Evolutionary conservation across 2,329 filamentous ascomycete genomes (phyloP).

Genomic region (Ceratocystis colombiana): DNA sequence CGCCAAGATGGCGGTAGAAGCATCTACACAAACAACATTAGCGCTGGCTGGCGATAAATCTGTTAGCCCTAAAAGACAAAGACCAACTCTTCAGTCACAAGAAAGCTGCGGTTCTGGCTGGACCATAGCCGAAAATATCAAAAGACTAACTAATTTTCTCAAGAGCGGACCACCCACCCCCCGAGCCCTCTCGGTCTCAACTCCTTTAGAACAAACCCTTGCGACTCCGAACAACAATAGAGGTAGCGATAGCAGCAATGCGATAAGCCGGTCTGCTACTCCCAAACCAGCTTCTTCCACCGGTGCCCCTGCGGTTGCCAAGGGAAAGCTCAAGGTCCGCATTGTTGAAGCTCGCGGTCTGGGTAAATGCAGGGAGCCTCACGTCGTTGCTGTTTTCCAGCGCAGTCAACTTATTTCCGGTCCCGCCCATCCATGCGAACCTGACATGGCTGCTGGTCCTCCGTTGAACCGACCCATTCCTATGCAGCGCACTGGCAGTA

Average conservation of each 20-base stretch:
- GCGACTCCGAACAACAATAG: neutral
- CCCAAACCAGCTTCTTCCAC: constrained; percentile 39
- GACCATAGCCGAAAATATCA: constrained; percentile 36
- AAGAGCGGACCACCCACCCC: constrained; percentile 93
- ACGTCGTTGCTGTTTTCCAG: constrained; percentile 94
- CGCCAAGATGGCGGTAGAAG: constrained; percentile 5
- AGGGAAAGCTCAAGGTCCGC: constrained; percentile 81
- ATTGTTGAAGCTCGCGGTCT: constrained; percentile 78
- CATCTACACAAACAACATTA: too few species aligned
- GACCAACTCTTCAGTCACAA: constrained; percentile 12
- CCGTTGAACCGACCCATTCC: constrained; percentile 35
- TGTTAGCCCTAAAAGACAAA: neutral
- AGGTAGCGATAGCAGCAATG: constrained; percentile 8
- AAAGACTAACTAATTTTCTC: constrained; percentile 74
- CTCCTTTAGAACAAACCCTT: constrained; percentile 6
- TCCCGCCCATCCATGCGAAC: constrained; percentile 54
- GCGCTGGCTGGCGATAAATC: too few species aligned
- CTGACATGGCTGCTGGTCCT: constrained; percentile 36
- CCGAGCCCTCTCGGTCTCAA: constrained; percentile 58
- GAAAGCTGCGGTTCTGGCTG: constrained; percentile 12
- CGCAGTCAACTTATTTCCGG: constrained; percentile 92
- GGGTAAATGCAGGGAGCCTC: constrained; percentile 74
- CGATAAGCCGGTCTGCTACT: constrained; percentile 40
- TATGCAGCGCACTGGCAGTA: constrained; percentile 63
- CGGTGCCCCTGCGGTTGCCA: constrained; percentile 55